A percentile compares a stretch with the other conserved stretches of the same genome.
These are phyloP conservation scores for Parietichytrium sp. DNA, from an alignment of 108 stramenopile species.

Conservation along the genomic window DNA sequence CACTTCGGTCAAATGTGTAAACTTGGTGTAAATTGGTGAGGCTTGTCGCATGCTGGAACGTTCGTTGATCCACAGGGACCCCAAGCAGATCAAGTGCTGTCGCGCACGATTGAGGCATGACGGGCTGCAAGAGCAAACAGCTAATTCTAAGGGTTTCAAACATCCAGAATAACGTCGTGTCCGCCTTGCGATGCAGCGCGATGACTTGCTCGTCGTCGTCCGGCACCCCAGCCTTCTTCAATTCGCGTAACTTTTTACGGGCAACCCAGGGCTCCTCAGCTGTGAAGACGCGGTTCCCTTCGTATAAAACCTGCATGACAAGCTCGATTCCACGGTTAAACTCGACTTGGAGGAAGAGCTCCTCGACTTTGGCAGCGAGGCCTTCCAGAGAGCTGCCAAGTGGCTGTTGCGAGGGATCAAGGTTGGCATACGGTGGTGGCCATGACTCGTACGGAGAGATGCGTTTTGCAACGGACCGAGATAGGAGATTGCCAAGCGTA, in stretches of 20 bases:
- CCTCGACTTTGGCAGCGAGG: conserved; percentile 57
- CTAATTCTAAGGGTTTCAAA: conserved; percentile 83
- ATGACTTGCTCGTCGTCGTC: background rate
- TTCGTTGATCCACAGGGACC: conserved; percentile 68
- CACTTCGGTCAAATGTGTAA: no score
- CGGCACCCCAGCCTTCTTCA: conserved; percentile 72
- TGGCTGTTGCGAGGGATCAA: conserved; percentile 66
- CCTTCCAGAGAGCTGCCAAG: conserved; percentile 59
- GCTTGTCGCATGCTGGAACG: background rate
- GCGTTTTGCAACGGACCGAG: conserved; percentile 77
- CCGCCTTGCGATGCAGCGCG: background rate
- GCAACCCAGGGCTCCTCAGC: conserved; percentile 79
- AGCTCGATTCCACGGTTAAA: conserved; percentile 37
- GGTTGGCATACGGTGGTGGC: conserved; percentile 55
- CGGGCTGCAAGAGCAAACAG: conserved; percentile 83
- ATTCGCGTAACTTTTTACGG: conserved; percentile 72
- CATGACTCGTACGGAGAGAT: background rate
- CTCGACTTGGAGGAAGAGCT: background rate
- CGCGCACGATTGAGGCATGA: conserved; percentile 80
- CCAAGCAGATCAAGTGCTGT: conserved; percentile 78
- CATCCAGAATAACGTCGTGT: conserved; percentile 77
- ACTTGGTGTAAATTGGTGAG: no score
- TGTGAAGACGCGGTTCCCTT: conserved; percentile 86
- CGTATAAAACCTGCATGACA: conserved; percentile 71
- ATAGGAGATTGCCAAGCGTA: conserved; percentile 87